Evolutionary conservation across 176 grass and related monocot species (phyloP).

Genomic region (Raddia distichophylla): DNA sequence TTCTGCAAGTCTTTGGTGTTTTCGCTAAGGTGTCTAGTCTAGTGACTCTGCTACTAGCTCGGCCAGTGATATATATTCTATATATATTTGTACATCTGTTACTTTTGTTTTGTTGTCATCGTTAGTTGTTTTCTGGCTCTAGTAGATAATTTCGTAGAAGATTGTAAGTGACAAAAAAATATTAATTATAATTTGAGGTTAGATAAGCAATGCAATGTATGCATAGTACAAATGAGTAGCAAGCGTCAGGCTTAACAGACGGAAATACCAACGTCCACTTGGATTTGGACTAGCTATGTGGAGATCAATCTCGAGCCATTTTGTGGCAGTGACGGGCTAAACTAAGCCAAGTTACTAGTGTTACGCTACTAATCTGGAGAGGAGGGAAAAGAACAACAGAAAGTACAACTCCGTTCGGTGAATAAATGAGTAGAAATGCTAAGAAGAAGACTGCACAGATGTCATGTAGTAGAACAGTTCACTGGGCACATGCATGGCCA

Average conservation of each 20-base stretch:
- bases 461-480: not conserved
- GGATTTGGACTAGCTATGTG: constrained; percentile 33
- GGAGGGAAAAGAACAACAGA: not conserved
- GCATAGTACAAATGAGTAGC: not conserved
- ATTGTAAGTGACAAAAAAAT: not conserved
- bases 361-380: not conserved
- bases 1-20: not conserved
- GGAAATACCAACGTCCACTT: constrained; percentile 14
- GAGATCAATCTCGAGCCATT: not conserved
- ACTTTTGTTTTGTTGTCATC: constrained; percentile 7
- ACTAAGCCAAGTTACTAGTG: not conserved
- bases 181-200: not conserved
- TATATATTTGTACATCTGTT: not conserved
- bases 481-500: not conserved
- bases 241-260: constrained; percentile 23
- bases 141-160: not conserved
- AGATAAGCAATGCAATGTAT: not conserved
- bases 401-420: not conserved
- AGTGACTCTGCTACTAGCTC: too few relatives aligned
- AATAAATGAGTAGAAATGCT: not conserved
- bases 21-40: too few relatives aligned
- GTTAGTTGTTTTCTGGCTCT: not conserved
- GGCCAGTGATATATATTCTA: not conserved
- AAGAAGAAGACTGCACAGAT: not conserved
- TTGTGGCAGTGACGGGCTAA: not conserved